phyloP scores from a whole-genome alignment of 2,329 filamentous ascomycete genomes.

The Penicillium sclerotigenum region DNA sequence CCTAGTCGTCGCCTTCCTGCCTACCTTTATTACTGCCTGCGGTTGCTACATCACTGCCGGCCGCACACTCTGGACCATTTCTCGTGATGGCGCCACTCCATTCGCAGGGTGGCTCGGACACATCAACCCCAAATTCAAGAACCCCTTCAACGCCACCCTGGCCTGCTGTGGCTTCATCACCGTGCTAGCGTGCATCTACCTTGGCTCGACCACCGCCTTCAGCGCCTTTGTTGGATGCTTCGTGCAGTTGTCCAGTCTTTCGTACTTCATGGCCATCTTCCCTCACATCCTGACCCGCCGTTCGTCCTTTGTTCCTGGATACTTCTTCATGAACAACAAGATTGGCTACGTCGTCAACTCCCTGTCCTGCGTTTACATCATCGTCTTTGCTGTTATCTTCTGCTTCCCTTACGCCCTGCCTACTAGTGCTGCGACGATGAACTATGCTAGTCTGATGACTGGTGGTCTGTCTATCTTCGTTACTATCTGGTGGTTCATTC shows the following conservation, averaged over 20 bases:
- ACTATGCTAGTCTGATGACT: conserved; percentile 53
- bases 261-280: conserved; percentile 53
- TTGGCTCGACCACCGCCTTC: conserved; percentile 56
- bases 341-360: conserved; percentile 52
- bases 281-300: conserved; percentile 53
- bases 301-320: conserved; percentile 51
- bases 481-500: conserved; percentile 45
- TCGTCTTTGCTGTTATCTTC: conserved; percentile 58
- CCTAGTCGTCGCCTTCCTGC: conserved; percentile 56
- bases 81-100: conserved; percentile 61
- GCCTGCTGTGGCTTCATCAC: conserved; percentile 53
- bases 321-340: conserved; percentile 52
- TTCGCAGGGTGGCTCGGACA: conserved; percentile 52
- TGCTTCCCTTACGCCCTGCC: conserved; percentile 55
- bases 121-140: conserved; percentile 55
- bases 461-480: conserved; percentile 53
- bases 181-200: conserved; percentile 55
- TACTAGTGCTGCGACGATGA: conserved; percentile 50
- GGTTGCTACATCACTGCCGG: conserved; percentile 60
- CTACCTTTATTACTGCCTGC: conserved; percentile 51
- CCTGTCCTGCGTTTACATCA: conserved; percentile 52
- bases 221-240: conserved; percentile 58
- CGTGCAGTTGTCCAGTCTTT: conserved; percentile 55
- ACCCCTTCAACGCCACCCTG: conserved; percentile 59
- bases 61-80: conserved; percentile 59